Evolutionary conservation across 1,284 basidiomycete genomes (phyloP).

Genomic region (Anthracocystis setariae): DNA sequence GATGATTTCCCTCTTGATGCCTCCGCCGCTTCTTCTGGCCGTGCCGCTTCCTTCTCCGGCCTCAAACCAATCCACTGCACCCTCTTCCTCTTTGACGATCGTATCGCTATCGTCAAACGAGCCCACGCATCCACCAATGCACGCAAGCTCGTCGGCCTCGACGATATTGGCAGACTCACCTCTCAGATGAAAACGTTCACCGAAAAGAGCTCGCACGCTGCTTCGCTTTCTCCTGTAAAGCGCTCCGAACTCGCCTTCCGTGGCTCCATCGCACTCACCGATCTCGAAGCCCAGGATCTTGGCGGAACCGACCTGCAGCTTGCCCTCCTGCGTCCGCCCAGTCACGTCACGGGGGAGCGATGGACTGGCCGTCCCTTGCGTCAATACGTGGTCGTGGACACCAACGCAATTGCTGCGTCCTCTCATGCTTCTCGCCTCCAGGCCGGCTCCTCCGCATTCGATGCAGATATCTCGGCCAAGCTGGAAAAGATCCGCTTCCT

Average conservation of each 20-base stretch:
- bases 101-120: slow-evolving; percentile 89
- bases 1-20: slow-evolving; percentile 73
- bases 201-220: slow-evolving; percentile 67
- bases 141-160: slow-evolving; percentile 80
- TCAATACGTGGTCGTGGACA: slow-evolving; percentile 54
- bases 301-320: slow-evolving; percentile 79
- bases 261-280: slow-evolving; percentile 84
- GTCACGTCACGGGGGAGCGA: slow-evolving; percentile 50
- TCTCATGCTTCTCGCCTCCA: slow-evolving; percentile 17
- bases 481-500: slow-evolving; percentile 63
- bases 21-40: slow-evolving; percentile 23
- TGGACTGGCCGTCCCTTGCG: slow-evolving; percentile 53
- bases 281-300: slow-evolving; percentile 75
- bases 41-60: slow-evolving; percentile 21
- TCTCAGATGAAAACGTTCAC: slow-evolving; percentile 62
- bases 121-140: slow-evolving; percentile 79
- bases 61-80: slow-evolving; percentile 77
- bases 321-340: slow-evolving; percentile 64
- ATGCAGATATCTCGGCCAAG: slow-evolving; percentile 45
- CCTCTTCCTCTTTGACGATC: slow-evolving; percentile 94
- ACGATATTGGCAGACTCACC: slow-evolving; percentile 80
- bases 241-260: slow-evolving; percentile 85
- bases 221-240: slow-evolving; percentile 69
- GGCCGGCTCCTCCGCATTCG: slow-evolving; percentile 15
- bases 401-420: slow-evolving; percentile 7